Conservation (phyloP, 495 filamentous ascomycete genomes). For the Rhypophila decipiens region DNA sequence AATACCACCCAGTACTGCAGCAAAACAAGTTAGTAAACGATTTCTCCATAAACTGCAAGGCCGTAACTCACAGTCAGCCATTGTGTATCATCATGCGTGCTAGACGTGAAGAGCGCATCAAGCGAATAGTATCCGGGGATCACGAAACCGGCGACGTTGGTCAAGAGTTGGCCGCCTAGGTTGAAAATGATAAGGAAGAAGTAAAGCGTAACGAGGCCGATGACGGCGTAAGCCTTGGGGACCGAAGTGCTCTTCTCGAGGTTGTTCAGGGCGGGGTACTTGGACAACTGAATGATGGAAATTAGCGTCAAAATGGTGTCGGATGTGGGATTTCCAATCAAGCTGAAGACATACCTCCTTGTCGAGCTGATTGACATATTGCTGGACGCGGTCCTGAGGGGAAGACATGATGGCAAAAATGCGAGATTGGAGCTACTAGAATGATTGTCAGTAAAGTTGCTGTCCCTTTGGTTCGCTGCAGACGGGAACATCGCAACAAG, state of each 20-base stretch:
- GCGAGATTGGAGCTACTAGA: no score
- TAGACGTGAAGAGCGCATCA: slow-evolving; percentile 74
- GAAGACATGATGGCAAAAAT: slow-evolving; percentile 54
- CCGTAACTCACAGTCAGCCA: slow-evolving; percentile 54
- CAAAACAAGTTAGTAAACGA: no score
- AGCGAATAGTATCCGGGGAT: slow-evolving; percentile 96
- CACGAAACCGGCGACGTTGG: slow-evolving; percentile 91
- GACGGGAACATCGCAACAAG: no score
- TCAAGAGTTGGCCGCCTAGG: slow-evolving; percentile 92
- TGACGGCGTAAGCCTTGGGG: slow-evolving; percentile 92
- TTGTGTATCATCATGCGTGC: slow-evolving; percentile 88
- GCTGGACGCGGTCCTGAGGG: slow-evolving; percentile 81
- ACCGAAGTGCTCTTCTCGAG: slow-evolving; percentile 92
- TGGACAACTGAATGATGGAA: slow-evolving; percentile 65
- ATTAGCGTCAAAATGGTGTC: slow-evolving; percentile 10
- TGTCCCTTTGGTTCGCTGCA: no score
- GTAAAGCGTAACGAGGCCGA: slow-evolving; percentile 80
- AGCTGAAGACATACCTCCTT: slow-evolving; percentile 89
- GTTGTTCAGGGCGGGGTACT: slow-evolving; percentile 91
- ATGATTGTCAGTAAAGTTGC: no score
- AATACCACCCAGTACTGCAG: slow-evolving; percentile 95
- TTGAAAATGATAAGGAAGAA: slow-evolving; percentile 99
- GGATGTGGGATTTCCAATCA: slow-evolving; percentile 3
- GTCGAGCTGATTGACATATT: slow-evolving; percentile 85
- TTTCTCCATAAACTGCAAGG: no score